Base-by-base conservation (phyloP, 106 monocot genomes). In the Allium sativum region DNA sequence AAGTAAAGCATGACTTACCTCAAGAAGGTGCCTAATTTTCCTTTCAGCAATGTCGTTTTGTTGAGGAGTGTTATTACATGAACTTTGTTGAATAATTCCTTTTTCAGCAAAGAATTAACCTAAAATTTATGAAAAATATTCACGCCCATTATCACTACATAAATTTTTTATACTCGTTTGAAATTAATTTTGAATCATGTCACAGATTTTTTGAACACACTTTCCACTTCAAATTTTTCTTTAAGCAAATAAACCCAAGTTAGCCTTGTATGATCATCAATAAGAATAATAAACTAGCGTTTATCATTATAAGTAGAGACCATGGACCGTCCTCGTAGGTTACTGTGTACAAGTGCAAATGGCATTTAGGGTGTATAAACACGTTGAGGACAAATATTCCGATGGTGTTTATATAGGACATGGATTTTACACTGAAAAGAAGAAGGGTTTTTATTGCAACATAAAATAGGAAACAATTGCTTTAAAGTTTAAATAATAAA, bases 1-100 rank as follows among this genome's bases (percentile, higher is more conserved):
- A 46, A 58, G 57, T 7, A n/a, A 68, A 22, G 7, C 46, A 43
- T 11, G 40, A 11, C 12, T 12, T 14, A 46, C 21, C 47, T 68
- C 56, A 48, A 68, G 68, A 7, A 68, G 13, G 12, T 47, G 48
- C 40, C 31, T 68, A 59, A 58, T 68, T 59, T 68, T 14, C n/a
- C 46, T 48, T 48, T 68, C 48, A 21, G 21, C 48, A 22, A 40
- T 44, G 4, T 48, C 45, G 48, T 68, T 68, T 68, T 68, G 68
- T 48, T 59, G 57, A 58, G 47, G 45, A 7, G 58, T n/a, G 40
- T 68, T n/a, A 43, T 7, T 12, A 48, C 21, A 58, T 31, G 68
- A 56, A n/a, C 55, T 17, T 14, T 57, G 48, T 44, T 68, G 58
- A 58, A 48, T 1, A 48, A 56, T 58, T 14, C 61, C 45, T 45